Conservation (phyloP, 2,329 filamentous ascomycete genomes). For the Trichoderma breve region DNA sequence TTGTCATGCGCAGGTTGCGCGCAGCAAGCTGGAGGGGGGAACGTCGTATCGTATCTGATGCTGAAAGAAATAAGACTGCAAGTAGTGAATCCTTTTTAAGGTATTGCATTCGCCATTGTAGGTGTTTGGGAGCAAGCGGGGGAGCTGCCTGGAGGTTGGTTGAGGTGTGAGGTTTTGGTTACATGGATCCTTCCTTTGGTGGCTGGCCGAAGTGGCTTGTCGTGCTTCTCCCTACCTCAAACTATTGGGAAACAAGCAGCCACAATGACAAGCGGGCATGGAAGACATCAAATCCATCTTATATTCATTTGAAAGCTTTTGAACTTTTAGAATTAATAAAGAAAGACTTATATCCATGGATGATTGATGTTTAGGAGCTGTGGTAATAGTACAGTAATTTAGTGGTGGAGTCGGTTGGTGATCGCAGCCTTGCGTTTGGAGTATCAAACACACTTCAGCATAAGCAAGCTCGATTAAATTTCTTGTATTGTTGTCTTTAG, state of each 20-base stretch:
- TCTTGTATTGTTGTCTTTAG: not conserved
- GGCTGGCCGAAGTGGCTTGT: not conserved
- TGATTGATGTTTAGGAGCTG: not conserved
- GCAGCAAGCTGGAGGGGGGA: not conserved
- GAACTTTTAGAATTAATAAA: not conserved
- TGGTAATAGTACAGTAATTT: not conserved
- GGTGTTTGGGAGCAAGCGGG: not conserved
- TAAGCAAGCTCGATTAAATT: no score
- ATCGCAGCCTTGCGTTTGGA: not conserved
- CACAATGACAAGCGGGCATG: not conserved
- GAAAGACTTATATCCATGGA: not conserved
- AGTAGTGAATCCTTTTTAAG: not conserved
- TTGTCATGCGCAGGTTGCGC: not conserved
- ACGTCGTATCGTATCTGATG: not conserved
- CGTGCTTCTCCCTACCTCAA: not conserved
- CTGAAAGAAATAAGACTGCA: no score
- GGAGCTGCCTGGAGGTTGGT: not conserved
- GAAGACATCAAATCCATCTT: no score
- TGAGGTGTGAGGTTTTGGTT: not conserved
- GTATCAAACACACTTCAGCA: no score
- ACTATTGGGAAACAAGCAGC: not conserved
- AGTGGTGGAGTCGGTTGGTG: not conserved
- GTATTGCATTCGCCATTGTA: conserved; percentile 2
- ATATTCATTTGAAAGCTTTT: fast-evolving
- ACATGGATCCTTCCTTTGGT: not conserved